Percentiles rank a stretch among this genome's conserved stretches.
Evolutionary conservation across 2,329 filamentous ascomycete genomes (phyloP).

Genomic region (Westerdykella sp.): DNA sequence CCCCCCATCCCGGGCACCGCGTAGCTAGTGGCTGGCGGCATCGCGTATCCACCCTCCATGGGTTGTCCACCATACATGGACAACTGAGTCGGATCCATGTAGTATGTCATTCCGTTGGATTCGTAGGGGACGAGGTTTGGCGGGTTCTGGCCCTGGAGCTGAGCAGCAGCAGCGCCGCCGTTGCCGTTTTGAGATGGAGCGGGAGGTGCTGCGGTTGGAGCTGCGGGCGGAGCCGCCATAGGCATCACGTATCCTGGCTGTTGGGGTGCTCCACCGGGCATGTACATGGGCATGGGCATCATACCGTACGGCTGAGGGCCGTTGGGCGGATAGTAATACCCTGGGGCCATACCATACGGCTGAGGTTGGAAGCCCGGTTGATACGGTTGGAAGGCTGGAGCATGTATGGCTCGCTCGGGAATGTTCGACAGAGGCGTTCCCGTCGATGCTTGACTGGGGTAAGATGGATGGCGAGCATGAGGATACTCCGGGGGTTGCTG

Average conservation of each 20-base stretch:
- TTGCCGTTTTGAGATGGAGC: slow-evolving; percentile 1
- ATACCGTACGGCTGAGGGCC: slow-evolving; percentile 36
- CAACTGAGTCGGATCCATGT: slow-evolving; percentile 75
- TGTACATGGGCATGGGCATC: slow-evolving; percentile 54
- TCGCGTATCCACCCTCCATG: slow-evolving; percentile 37
- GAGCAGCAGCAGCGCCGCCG: background rate
- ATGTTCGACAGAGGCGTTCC: slow-evolving; percentile 86
- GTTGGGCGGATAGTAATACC: slow-evolving; percentile 59
- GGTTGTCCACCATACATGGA: slow-evolving; percentile 37
- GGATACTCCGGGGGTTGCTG: slow-evolving; percentile 45
- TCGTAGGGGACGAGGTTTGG: slow-evolving; percentile 69
- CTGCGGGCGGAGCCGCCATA: slow-evolving; percentile 28
- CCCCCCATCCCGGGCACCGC: slow-evolving; percentile 63
- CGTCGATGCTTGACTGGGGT: slow-evolving; percentile 62
- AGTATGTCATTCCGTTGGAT: slow-evolving; percentile 93
- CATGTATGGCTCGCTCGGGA: slow-evolving; percentile 85
- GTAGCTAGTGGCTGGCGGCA: slow-evolving; percentile 39
- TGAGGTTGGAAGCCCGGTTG: slow-evolving; percentile 50
- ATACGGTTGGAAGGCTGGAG: slow-evolving; percentile 73
- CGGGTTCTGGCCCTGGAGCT: slow-evolving; percentile 27
- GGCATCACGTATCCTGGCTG: slow-evolving; percentile 37
- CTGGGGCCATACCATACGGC: slow-evolving; percentile 26
- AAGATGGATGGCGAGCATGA: slow-evolving; percentile 63
- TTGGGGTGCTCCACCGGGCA: slow-evolving; percentile 49
- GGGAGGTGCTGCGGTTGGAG: slow-evolving; percentile 26